Percentiles rank a stretch among this genome's conserved stretches.
Conservation (phyloP, 176 grass and related monocot species). For the Puya raimondii region DNA sequence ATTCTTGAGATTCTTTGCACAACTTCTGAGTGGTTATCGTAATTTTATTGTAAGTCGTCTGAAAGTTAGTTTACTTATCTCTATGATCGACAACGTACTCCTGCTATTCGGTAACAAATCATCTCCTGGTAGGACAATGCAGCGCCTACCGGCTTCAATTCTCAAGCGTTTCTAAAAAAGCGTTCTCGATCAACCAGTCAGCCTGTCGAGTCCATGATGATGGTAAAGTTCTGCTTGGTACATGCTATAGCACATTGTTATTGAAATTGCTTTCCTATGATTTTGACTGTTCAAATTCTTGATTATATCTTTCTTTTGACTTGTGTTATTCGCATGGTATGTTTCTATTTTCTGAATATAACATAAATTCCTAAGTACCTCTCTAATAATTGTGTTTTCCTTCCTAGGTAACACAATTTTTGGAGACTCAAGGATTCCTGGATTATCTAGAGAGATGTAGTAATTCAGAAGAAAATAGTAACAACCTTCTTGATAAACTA, state of each 20-base stretch:
- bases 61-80: slow-evolving; percentile 13
- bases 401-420: slow-evolving; percentile 90
- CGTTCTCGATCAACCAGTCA: slow-evolving; percentile 73
- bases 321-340: too few relatives aligned
- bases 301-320: not conserved
- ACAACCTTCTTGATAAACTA: slow-evolving; percentile 96
- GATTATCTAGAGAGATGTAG: slow-evolving; percentile 98
- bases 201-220: slow-evolving; percentile 85
- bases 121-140: slow-evolving; percentile 63
- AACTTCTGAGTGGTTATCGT: slow-evolving; percentile 88
- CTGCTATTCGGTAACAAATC: slow-evolving; percentile 4
- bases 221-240: slow-evolving; percentile 54
- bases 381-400: slow-evolving; percentile 15
- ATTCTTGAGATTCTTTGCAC: slow-evolving; percentile 97
- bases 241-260: not conserved
- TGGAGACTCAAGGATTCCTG: slow-evolving; percentile 97
- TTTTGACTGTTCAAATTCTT: not conserved
- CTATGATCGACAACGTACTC: slow-evolving; percentile 13
- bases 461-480: slow-evolving; percentile 61
- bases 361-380: not conserved
- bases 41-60: slow-evolving; percentile 94
- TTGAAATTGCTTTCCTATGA: not conserved
- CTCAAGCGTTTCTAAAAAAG: slow-evolving; percentile 99
- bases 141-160: slow-evolving; percentile 79
- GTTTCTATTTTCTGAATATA: not conserved